Evolutionary conservation across 805 yeast species (phyloP).

Genomic region (Candida manassasensis): DNA sequence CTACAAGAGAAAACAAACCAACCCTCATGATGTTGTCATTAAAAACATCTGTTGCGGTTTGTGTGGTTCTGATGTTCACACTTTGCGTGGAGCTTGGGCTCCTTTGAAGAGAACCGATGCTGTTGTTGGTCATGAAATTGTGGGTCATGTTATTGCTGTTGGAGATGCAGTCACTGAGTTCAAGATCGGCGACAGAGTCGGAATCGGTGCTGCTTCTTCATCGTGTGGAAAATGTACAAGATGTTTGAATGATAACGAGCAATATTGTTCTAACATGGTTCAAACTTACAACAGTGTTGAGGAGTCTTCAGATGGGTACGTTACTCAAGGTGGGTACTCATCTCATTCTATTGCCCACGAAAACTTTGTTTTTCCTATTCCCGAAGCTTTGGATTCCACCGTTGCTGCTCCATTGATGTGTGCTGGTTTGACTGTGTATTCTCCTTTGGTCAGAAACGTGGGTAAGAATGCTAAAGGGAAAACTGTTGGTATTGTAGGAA

Average conservation of each 20-base stretch:
- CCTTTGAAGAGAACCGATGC: constrained; percentile 24
- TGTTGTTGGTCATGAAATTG: constrained; percentile 59
- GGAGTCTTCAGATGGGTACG: constrained; percentile 20
- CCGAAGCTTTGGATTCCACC: constrained; percentile 36
- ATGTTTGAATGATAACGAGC: constrained; percentile 36
- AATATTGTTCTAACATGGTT: constrained; percentile 47
- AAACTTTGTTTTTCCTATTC: constrained; percentile 43
- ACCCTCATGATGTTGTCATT: constrained; percentile 46
- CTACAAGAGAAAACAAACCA: constrained; percentile 21
- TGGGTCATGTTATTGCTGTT: constrained; percentile 53
- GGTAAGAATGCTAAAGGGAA: constrained; percentile 19
- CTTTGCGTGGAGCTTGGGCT: constrained; percentile 52
- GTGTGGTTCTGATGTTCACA: constrained; percentile 59
- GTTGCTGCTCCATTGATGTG: constrained; percentile 51
- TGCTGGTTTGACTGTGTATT: constrained; percentile 51
- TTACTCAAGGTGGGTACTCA: constrained; percentile 46
- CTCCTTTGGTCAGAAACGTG: constrained; percentile 44
- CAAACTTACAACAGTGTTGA: constrained; percentile 50
- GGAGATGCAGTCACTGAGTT: constrained; percentile 50
- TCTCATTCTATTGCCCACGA: constrained; percentile 41
- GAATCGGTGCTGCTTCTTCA: constrained; percentile 66
- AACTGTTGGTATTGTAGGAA: constrained; percentile 54
- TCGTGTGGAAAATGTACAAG: constrained; percentile 60
- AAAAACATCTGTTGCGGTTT: constrained; percentile 60
- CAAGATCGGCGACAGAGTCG: constrained; percentile 71